A percentile compares a stretch with the other conserved stretches of the same genome.
Conservation (phyloP, 441 rosid genomes). For the Corymbia calophylla region DNA sequence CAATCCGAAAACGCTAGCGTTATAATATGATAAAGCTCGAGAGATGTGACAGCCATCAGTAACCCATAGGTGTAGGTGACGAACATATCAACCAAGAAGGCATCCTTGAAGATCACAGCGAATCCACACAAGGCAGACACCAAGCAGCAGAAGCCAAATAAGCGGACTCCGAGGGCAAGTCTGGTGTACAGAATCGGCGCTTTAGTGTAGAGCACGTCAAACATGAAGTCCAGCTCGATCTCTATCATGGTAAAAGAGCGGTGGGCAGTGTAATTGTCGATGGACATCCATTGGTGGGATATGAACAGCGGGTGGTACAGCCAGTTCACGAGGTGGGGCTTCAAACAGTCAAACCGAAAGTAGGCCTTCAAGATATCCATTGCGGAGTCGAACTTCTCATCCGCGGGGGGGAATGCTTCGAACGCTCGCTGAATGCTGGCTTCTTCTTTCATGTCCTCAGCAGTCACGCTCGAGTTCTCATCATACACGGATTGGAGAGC, state of each 20-base stretch:
- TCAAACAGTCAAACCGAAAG: not conserved
- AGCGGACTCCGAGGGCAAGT: not conserved
- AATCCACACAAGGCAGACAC: not conserved
- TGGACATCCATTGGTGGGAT: not conserved
- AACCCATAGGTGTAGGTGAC: not conserved
- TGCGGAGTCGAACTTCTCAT: not conserved
- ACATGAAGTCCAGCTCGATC: not conserved
- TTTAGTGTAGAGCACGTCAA: not conserved
- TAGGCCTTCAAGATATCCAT: not conserved
- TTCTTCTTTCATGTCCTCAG: not conserved
- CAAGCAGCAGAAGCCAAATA: not conserved
- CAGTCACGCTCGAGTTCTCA: not conserved
- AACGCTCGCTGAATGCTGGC: not conserved
- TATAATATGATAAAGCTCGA: not conserved
- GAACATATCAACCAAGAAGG: not conserved
- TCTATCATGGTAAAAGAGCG: not conserved
- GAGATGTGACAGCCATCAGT: not conserved
- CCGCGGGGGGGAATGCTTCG: not conserved
- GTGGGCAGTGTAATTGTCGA: not conserved
- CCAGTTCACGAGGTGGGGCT: not conserved
- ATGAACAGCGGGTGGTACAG: not conserved
- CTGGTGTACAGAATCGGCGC: not conserved
- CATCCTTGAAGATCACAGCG: not conserved
- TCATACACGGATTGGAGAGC: not conserved
- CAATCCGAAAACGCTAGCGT: not conserved